Evolutionary conservation across 2,329 filamentous ascomycete genomes (phyloP), one percentile per base, ranked within the genome.

Genomic region (Atkinsonella texensis): DNA sequence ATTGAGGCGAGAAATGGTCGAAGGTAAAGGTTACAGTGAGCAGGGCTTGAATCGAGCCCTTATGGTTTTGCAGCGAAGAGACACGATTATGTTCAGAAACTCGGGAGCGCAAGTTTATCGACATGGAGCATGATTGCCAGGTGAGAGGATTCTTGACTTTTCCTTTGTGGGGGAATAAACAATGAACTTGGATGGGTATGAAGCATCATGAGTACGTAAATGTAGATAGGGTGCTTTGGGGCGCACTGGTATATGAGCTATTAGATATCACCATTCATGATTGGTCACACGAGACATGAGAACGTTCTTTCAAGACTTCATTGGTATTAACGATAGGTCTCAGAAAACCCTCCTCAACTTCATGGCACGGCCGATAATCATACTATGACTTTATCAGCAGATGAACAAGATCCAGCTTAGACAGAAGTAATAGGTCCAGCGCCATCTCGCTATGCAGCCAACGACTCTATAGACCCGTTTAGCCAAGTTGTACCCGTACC

Each of bases 21-120:
- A 95, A 62, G 84, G 85, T 13, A 89, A 90, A 67, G 89, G 89
- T 0, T 97, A 91, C 68, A 89, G 81, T 56, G 93, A 97, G 68
- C 84, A 89, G 64, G 84, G 83, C 15, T 75, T 98, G 32, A 90
- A 90, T 58, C 75, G 91, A 59, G 88, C 91, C 0, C 67, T 98
- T 59, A 83, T 91, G 71, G 80, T 97, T 15, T 70, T 98, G 69
- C 88, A 94, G 66, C 77, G 90, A 62, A 80, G 89, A 58, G 91
- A 96, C 60, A 95, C 87, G 2, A 84, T 93, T 60, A 84, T 87
- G 67, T 86, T 90, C 66, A 74, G 87, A 53, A 84, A 87, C 60
- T 85, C 87, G 59, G 86, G 86, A 6, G 76, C 79, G 40, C 81
- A 88, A 68, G 83, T 90, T 31, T 87, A 87, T 61, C 73, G 86